phyloP scores from a whole-genome alignment of 202 grass and related monocot species.

The Hordeum pubiflorum region DNA sequence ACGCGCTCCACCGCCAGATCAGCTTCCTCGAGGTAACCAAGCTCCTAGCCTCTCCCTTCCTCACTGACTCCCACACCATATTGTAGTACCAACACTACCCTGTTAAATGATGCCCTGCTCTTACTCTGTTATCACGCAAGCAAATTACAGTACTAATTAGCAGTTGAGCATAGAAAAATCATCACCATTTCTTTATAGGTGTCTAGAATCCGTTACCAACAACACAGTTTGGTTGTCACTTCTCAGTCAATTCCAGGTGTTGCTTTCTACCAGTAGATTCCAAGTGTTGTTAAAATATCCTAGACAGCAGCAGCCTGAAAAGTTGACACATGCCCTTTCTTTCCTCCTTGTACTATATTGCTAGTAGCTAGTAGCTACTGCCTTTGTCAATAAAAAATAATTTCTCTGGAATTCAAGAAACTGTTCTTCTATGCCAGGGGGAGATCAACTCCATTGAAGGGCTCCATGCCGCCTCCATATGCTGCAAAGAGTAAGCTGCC shows the following conservation, averaged over 20 bases:
- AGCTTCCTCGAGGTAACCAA: constrained; percentile 52
- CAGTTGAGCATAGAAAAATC: not conserved
- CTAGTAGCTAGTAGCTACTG: not conserved
- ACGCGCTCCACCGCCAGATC: constrained; percentile 73
- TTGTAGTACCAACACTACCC: not conserved
- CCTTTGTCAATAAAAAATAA: not conserved
- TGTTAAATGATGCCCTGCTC: too few species aligned
- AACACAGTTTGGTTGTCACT: not conserved
- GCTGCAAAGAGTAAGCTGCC: constrained; percentile 79
- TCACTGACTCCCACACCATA: not conserved
- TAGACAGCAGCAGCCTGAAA: constrained; percentile 27
- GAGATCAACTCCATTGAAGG: constrained; percentile 35
- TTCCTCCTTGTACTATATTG: constrained; percentile 4
- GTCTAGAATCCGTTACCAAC: not conserved
- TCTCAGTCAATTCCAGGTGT: not conserved
- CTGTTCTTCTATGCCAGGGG: constrained; percentile 28
- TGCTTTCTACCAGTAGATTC: not conserved
- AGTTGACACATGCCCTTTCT: constrained; percentile 33
- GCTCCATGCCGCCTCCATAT: constrained; percentile 52
- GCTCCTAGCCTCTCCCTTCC: not conserved
- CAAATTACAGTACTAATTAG: not conserved
- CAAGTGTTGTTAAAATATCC: constrained; percentile 26
- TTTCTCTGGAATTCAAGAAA: not conserved
- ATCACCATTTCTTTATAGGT: not conserved
- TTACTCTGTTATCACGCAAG: not conserved